These are phyloP conservation scores for Camillea tinctor DNA, from an alignment of 2,329 filamentous ascomycete species.

Conservation along the genomic window DNA sequence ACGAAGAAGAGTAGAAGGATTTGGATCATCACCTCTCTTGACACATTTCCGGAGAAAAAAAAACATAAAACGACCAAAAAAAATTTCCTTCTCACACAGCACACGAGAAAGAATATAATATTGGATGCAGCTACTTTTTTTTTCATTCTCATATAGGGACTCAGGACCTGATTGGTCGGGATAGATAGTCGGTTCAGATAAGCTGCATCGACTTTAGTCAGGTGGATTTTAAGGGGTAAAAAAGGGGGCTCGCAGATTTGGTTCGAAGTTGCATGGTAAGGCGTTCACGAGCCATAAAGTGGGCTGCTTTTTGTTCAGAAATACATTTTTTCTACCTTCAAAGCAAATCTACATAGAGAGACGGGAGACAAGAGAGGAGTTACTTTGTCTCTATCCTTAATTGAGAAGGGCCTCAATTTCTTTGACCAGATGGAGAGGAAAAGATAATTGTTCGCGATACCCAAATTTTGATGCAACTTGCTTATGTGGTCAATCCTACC, in stretches of 20 bases:
- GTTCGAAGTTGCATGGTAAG: neutral
- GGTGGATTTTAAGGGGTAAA: neutral
- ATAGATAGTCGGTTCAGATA: neutral
- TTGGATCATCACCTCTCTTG: neutral
- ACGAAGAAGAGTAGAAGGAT: slow-evolving; percentile 33
- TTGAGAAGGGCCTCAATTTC: neutral
- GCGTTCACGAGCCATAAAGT: neutral
- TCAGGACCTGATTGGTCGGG: neutral
- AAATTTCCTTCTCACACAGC: neutral
- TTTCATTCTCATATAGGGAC: neutral
- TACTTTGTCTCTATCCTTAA: neutral
- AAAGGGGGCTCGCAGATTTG: neutral
- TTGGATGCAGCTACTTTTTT: neutral
- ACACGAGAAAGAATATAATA: neutral
- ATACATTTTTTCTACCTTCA: neutral
- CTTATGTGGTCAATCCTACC: too few relatives aligned
- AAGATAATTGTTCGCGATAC: too few relatives aligned
- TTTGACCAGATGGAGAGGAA: too few relatives aligned
- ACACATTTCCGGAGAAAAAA: neutral
- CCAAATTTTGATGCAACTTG: too few relatives aligned
- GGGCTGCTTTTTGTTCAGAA: neutral
- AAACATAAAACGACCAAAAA: neutral
- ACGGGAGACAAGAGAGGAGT: neutral
- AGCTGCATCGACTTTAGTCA: neutral
- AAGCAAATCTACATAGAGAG: neutral